These are phyloP conservation scores for Geosmithia flava DNA, from an alignment of 2,329 filamentous ascomycete genomes.

Conservation along the genomic window DNA sequence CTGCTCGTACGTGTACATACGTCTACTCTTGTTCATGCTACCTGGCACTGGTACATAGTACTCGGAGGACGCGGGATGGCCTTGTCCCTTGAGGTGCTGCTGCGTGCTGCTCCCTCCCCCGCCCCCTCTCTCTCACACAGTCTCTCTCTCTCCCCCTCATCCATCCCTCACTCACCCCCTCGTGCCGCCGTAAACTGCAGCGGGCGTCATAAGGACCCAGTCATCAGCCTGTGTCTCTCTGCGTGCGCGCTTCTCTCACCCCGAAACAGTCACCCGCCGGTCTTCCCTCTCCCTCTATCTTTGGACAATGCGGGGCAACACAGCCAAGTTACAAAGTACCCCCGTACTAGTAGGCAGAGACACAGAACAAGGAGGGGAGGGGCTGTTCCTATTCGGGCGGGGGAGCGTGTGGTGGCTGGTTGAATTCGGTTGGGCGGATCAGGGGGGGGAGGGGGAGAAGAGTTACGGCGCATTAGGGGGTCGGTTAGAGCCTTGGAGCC, in stretches of 20 bases:
- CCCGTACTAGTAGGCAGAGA: too few species aligned
- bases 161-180: too few species aligned
- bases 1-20: neutral
- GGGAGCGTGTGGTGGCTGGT: neutral
- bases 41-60: neutral
- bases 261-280: neutral
- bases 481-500: too few species aligned
- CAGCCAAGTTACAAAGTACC: too few species aligned
- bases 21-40: neutral
- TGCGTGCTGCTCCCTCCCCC: neutral
- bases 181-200: neutral
- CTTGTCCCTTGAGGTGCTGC: neutral
- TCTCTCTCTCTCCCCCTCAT: neutral
- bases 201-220: neutral
- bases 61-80: neutral
- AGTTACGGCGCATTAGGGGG: too few species aligned
- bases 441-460: too few species aligned
- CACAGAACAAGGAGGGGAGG: too few species aligned
- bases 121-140: neutral
- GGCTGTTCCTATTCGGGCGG: neutral
- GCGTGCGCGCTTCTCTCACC: neutral
- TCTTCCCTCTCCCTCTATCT: neutral
- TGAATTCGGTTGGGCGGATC: neutral
- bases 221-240: neutral
- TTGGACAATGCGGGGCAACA: too few species aligned